These are phyloP conservation scores for Yamagishiella unicocca DNA, from an alignment of 139 green algal genomes.

Conservation along the genomic window DNA sequence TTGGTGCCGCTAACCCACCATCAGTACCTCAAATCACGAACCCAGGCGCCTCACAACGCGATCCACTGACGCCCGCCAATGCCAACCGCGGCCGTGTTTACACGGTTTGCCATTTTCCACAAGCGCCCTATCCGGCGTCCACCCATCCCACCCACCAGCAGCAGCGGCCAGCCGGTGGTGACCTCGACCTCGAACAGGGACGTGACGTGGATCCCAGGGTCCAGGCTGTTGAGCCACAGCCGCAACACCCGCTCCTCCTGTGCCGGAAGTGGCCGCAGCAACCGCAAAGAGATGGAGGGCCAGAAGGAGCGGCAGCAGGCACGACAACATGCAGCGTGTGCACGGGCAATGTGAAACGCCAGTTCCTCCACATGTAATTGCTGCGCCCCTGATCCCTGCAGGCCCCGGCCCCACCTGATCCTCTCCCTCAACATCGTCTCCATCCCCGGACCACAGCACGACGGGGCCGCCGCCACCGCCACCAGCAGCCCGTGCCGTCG, in stretches of 20 bases:
- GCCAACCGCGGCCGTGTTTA: no score
- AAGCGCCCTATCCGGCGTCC: no score
- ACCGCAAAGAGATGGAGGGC: background rate
- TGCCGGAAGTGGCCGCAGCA: background rate
- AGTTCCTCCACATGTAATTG: no score
- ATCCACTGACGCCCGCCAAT: no score
- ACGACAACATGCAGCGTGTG: no score
- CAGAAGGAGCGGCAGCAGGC: no score
- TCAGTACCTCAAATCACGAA: no score
- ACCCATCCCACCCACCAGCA: slow-evolving; percentile 28
- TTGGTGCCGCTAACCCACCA: no score
- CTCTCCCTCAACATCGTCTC: background rate
- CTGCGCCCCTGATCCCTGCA: no score
- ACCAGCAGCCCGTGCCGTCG: background rate
- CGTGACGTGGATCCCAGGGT: background rate
- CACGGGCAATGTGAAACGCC: no score
- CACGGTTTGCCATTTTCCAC: no score
- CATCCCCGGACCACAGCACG: slow-evolving; percentile 13
- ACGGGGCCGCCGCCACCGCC: background rate
- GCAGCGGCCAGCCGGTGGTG: slow-evolving; percentile 51
- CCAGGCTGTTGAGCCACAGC: slow-evolving; percentile 54
- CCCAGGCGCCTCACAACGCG: no score
- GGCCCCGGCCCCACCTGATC: slow-evolving; percentile 34
- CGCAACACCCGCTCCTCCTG: slow-evolving; percentile 60
- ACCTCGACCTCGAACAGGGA: slow-evolving; percentile 49